phyloP scores from a whole-genome alignment of 257 asterid species.

The Nicotiana tabacum region DNA sequence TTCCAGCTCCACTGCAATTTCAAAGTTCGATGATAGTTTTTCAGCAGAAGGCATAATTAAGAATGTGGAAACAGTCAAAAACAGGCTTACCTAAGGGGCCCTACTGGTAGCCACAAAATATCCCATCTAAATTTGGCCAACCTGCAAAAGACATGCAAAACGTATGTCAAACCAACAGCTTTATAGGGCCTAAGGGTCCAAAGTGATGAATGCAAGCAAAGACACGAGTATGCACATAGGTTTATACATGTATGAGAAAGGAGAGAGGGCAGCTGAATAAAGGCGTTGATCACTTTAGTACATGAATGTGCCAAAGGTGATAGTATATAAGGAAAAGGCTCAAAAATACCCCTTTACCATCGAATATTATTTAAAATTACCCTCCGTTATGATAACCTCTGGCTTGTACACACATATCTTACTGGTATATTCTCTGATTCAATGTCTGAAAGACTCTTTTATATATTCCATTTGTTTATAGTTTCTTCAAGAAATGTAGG shows the following conservation, averaged over 20 bases:
- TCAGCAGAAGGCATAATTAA: slow-evolving; percentile 14
- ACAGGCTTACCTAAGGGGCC: slow-evolving; percentile 61
- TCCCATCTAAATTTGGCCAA: slow-evolving; percentile 91
- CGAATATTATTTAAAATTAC: too few relatives aligned
- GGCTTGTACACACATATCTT: too few relatives aligned
- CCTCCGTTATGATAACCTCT: too few relatives aligned
- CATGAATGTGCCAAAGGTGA: not conserved
- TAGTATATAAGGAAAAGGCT: not conserved
- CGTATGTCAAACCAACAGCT: not conserved
- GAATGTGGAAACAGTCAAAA: not conserved
- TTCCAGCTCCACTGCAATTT: slow-evolving; percentile 54
- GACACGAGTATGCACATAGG: not conserved
- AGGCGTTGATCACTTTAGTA: not conserved
- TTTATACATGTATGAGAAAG: not conserved
- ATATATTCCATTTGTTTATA: too few relatives aligned
- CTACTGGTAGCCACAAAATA: slow-evolving; percentile 72
- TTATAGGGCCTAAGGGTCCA: not conserved
- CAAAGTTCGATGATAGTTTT: not conserved
- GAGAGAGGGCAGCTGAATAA: too few relatives aligned
- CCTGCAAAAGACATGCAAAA: slow-evolving; percentile 36
- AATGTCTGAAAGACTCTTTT: too few relatives aligned
- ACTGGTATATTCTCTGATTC: too few relatives aligned
- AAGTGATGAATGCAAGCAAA: not conserved
- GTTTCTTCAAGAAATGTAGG: too few relatives aligned
- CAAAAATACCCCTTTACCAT: too few relatives aligned